Evolutionary conservation across 225 moss, liverwort and hornwort species (phyloP).

Genomic region (Thuidium tamariscinum): DNA sequence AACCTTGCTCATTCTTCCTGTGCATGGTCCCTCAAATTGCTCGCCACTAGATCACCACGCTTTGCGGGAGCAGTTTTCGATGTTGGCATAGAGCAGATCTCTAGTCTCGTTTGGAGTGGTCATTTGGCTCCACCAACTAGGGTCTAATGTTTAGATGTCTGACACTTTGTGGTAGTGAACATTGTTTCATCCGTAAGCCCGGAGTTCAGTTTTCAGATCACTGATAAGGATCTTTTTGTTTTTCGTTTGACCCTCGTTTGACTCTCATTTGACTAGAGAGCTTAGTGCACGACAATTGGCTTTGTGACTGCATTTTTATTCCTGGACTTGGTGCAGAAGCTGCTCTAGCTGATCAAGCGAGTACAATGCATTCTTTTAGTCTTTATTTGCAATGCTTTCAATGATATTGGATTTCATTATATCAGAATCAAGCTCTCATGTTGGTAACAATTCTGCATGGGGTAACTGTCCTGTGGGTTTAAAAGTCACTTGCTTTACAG

Average conservation of each 20-base stretch:
- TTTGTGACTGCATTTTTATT: neutral
- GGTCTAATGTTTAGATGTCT: neutral
- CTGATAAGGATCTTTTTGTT: neutral
- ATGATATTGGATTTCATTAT: neutral
- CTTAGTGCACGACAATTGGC: neutral
- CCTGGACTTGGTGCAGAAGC: neutral
- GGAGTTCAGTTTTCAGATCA: conserved; percentile 2
- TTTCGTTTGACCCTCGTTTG: neutral
- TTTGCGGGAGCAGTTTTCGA: neutral
- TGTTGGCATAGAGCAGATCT: neutral
- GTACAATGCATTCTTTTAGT: too few relatives aligned
- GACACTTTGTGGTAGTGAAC: neutral
- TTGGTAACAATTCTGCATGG: too few relatives aligned
- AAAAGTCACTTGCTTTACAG: too few relatives aligned
- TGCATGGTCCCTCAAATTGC: conserved; percentile 11
- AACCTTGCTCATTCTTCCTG: conserved; percentile 21
- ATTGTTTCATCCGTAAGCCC: neutral
- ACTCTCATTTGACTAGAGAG: neutral
- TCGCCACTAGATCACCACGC: neutral
- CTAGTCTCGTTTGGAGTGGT: neutral
- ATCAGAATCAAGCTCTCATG: neutral
- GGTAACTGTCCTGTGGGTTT: too few relatives aligned
- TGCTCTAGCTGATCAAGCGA: neutral
- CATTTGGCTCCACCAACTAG: neutral
- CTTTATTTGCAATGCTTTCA: neutral